phyloP scores from a whole-genome alignment of 306 rosid genomes.

The Ammopiptanthus mongolicus region DNA sequence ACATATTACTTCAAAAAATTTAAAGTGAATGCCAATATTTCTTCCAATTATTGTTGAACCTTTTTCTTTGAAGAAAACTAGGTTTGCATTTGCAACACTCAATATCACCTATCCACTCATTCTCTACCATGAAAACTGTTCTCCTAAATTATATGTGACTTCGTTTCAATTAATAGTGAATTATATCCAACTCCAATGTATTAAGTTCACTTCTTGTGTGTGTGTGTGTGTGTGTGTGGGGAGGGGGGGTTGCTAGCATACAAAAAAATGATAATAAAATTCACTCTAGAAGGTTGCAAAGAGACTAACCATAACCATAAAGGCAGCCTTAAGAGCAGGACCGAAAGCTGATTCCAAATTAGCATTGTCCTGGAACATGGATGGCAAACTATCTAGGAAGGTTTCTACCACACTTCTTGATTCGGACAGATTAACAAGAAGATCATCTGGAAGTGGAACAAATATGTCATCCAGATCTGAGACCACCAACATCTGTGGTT shows the following conservation, averaged over 20 bases:
- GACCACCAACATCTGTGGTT: slow-evolving; percentile 99
- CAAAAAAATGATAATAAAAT: not conserved
- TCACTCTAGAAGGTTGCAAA: slow-evolving; percentile 11
- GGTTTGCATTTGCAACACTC: slow-evolving; percentile 7
- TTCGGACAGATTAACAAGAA: slow-evolving; percentile 95
- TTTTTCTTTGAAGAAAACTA: not conserved
- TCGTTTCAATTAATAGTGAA: not conserved
- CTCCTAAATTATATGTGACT: not conserved
- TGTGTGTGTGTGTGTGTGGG: too few relatives aligned
- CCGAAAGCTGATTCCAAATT: slow-evolving; percentile 98
- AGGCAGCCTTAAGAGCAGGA: slow-evolving; percentile 90
- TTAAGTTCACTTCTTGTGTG: not conserved
- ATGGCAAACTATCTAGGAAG: slow-evolving; percentile 91
- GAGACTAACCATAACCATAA: slow-evolving; percentile 71
- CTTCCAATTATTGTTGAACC: not conserved
- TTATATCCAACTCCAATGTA: not conserved
- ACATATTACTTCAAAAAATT: not conserved
- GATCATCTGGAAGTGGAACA: slow-evolving; percentile 98
- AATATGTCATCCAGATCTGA: slow-evolving; percentile 95
- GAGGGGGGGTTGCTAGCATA: too few relatives aligned
- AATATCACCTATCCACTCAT: not conserved
- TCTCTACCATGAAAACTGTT: not conserved
- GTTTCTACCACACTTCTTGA: slow-evolving; percentile 90
- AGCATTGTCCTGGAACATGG: slow-evolving; percentile 87
- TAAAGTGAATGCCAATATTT: not conserved